Base-by-base conservation (phyloP, 2,329 filamentous ascomycete genomes). In the Endothia cerciana region DNA sequence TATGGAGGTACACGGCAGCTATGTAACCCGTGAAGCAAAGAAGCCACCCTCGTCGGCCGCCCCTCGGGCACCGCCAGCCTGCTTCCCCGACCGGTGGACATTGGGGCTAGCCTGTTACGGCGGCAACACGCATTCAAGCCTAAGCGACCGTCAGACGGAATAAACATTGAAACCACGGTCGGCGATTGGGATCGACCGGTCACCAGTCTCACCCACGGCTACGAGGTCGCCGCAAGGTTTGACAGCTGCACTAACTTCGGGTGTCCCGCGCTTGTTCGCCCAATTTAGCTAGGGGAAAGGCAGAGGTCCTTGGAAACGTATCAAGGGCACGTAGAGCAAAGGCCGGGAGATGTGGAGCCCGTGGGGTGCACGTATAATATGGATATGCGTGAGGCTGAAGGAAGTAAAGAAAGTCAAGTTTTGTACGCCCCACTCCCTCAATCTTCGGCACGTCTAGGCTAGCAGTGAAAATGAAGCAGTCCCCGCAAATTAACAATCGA, bases 361-460 rank as follows among this genome's bases (percentile, higher is more conserved):
- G 25, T 17, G 25, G 33, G 33, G 17, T 28, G 47, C 47, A 30
- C 25, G 11, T 15, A 10, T 17, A 17, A n/a, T 56, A 56, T 38
- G 30, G 8, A 11, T 56, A 19, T 56, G 19, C 28, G 25, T 33
- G 10, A 28, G 11, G 15, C 13, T 28, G 25, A 49, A 60, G 36
- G 41, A 8, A 19, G n/a, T 22, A 60, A 28, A n/a, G 38, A 36
- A 60, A 38, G 43, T 61, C 45, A 36, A 47, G 19, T 49, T 61
- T 49, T 61, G 30, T 51, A 61, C 59, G 59, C 59, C 43, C 43
- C 33, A 43, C 40, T 59, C 40, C 57, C 25, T 41, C 38, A 38
- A 59, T 15, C 57, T 59, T n/a, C 19, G n/a, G n/a, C 38, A 41
- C 41, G 22, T 59, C 57, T 59, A 41, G 57, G 57, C 45, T 11